Base-by-base conservation (phyloP, 2,329 filamentous ascomycete species). In the Aspergillus neoniger region DNA sequence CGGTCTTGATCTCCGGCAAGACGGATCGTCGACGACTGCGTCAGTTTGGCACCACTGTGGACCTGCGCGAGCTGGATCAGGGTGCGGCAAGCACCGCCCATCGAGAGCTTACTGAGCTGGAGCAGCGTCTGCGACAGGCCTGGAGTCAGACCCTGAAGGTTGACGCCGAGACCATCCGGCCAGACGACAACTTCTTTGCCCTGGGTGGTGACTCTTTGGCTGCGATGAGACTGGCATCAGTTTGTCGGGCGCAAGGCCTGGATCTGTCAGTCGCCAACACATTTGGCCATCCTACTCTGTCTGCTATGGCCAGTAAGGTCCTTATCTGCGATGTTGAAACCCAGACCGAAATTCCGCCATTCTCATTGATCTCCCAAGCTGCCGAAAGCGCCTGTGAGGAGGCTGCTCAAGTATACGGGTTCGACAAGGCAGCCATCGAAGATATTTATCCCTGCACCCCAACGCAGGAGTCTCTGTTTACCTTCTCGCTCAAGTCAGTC, bases 1-100 rank as follows among this genome's bases (percentile, higher is more conserved):
- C 81, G 0, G 69, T 74, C 1, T 62, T 78, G 10, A 74, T 76
- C 14, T 81, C 80, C 4, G 78, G 79, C 2, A 83, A 83, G 67
- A 77, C 72, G 1, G 77, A 79, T 62, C 76, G 73, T 38, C 79
- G 78, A 63, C 65, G 70, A 38, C 69, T 74, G n/a, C 63, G 74
- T 6, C 65, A 69, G 17, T 72, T 79, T 44, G 77, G 76, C 5
- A 59, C 70, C 15, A 69, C 68, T 3, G 64, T 75, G 1, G 72
- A 76, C 61, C 44, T 76, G 55, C 69, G 73, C n/a, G 64, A 72
- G 53, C 49, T 75, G 5, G 70, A 72, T 25, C 63, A 73, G 61
- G 63, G 55, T 28, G 57, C 56, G 2, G 58, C 57, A 1, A 62
- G 30, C 19, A 59, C 41, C 7, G 25, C 62, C n/a, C 60, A 64